Evolutionary conservation across 768 basidiomycete species (phyloP).

Genomic region (Tricholoma bakamatsutake): DNA sequence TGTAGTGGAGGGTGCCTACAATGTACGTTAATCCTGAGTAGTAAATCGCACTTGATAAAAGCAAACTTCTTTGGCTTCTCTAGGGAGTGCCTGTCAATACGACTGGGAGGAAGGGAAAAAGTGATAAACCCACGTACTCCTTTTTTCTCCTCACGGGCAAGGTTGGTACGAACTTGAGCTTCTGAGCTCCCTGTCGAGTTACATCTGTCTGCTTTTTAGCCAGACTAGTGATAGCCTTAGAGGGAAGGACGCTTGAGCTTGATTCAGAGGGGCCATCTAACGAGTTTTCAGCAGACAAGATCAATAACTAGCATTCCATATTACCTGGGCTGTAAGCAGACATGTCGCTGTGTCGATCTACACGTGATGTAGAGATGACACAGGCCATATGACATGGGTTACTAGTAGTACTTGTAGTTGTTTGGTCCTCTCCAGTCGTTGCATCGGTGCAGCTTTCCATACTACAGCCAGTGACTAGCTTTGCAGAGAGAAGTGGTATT

Average conservation of each 20-base stretch:
- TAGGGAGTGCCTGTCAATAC: constrained; percentile 20
- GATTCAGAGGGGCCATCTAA: constrained; percentile 31
- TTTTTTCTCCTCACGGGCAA: constrained; percentile 73
- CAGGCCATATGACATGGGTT: no score
- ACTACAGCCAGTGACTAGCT: no score
- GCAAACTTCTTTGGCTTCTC: constrained; percentile 63
- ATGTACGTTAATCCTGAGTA: constrained; percentile 2
- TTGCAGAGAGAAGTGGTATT: no score
- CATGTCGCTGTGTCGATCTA: constrained; percentile 8
- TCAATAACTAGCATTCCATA: neutral
- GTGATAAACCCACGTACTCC: constrained; percentile 48
- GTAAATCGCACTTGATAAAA: neutral
- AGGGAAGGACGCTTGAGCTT: constrained; percentile 22
- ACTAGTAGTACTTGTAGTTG: no score
- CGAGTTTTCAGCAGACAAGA: neutral
- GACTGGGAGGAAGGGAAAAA: neutral
- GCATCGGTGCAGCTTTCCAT: no score
- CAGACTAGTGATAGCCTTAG: constrained; percentile 72
- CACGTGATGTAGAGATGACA: neutral
- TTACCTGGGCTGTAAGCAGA: constrained; percentile 12
- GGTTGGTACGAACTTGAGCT: constrained; percentile 76
- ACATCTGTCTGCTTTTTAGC: constrained; percentile 69
- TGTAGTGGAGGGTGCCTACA: constrained; percentile 42
- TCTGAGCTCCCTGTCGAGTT: constrained; percentile 68
- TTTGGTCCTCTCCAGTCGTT: no score